These are phyloP conservation scores for Bretziella fagacearum DNA, from an alignment of 2,329 filamentous ascomycete genomes.

Conservation along the genomic window DNA sequence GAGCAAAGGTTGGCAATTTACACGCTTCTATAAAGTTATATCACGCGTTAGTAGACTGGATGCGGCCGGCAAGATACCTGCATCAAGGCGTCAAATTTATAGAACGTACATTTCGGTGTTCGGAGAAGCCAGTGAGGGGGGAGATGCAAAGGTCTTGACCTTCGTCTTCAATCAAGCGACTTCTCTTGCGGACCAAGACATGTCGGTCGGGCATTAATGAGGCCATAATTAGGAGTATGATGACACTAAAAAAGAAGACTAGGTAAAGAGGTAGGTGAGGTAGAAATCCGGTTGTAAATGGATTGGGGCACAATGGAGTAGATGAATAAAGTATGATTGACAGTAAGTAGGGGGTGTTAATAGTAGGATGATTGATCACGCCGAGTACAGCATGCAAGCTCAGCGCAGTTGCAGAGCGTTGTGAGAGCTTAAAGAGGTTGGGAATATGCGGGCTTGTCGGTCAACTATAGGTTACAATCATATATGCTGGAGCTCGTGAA, in stretches of 20 bases:
- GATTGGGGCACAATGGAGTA: not conserved
- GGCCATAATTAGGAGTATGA: constrained; percentile 7
- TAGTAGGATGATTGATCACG: not conserved
- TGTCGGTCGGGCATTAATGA: constrained; percentile 8
- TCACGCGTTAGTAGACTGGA: not conserved
- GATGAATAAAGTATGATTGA: not conserved
- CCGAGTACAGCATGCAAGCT: not conserved
- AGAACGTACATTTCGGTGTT: constrained; percentile 14
- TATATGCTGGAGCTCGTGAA: not conserved
- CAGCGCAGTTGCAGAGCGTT: constrained; percentile 1
- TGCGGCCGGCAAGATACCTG: not conserved
- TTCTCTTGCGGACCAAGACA: constrained; percentile 13
- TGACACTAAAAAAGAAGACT: not conserved
- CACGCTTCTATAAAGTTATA: constrained; percentile 9
- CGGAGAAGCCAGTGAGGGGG: constrained; percentile 6
- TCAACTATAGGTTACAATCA: constrained; percentile 1
- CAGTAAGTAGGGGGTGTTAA: not conserved
- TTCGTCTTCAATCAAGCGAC: constrained; percentile 12
- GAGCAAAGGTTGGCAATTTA: constrained; percentile 10
- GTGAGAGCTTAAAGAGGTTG: constrained; percentile 7
- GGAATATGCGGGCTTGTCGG: constrained; percentile 6
- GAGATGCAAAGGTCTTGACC: constrained; percentile 5
- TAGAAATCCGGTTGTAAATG: too few species aligned
- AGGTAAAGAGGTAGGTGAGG: not conserved
- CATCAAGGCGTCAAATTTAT: not conserved